Evolutionary conservation across 2,329 filamentous ascomycete species (phyloP), one percentile per base, ranked within the genome.

Genomic region (Aspergillus sp.): DNA sequence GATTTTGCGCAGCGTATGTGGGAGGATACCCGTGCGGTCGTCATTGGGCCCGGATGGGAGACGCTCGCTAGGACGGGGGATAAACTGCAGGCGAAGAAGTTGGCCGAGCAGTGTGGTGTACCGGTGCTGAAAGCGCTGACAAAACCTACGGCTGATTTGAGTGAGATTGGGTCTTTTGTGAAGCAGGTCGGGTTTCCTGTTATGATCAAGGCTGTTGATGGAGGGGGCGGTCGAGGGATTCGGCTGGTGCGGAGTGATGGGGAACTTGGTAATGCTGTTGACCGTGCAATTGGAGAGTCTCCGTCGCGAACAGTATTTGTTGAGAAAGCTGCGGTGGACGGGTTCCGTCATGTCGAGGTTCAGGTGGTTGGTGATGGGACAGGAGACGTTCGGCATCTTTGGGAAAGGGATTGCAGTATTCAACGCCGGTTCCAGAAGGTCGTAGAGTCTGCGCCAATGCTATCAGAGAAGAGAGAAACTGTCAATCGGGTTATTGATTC

Each of bases 161-260:
- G 69, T 22, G 66, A 73, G 4, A 71, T 80, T 4, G 60, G 63
- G 3, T 39, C 46, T 0, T 90, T 90, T 57, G 90, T 87, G 63
- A 75, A 59, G 2, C 43, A 65, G 19, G 66, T 72, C 12, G 76
- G 77, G 1, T 76, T 75, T 41, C 79, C 79, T 0, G 68, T 82
- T 39, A 81, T 83, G 76, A 67, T 84, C 41, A 84, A 84, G 57
- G 81, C 81, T n/a, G 77, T 83, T 3, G 81, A 83, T 59, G 80
- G 80, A 1, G 81, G 81, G 12, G 81, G 80, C 2, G 81, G 81
- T 0, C 65, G 79, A 13, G 81, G 81, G 0, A 83, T 84, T 41
- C 72, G 81, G 5, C 65, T 83, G 1, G 74, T 82, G 5, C 63
- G 64, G 1, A 57, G 60, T 19, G 64, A 71, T 33, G 61, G 64